A percentile compares a stretch with the other conserved stretches of the same genome.
phyloP scores from a whole-genome alignment of 2,329 filamentous ascomycete genomes.

The Malbranchea cinnamomea region DNA sequence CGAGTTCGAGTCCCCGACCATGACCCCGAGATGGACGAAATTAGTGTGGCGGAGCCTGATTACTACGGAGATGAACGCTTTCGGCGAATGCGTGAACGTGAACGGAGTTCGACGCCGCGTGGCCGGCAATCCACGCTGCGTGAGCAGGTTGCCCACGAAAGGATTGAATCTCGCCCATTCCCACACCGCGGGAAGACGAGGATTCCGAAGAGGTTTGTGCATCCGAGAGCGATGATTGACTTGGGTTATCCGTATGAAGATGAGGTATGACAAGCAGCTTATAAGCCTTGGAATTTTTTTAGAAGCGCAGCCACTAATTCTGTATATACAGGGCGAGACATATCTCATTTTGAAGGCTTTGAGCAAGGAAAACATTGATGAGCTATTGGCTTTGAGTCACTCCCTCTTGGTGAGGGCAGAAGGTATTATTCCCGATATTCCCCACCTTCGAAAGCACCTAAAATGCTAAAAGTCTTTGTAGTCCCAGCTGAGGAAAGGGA shows the following conservation, averaged over 20 bases:
- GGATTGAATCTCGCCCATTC: conserved; percentile 37
- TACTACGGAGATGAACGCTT: conserved; percentile 59
- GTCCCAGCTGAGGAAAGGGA: conserved; percentile 8
- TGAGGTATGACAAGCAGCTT: too few relatives aligned
- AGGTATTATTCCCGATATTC: conserved; percentile 3
- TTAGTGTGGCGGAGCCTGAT: conserved; percentile 52
- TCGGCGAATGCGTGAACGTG: conserved; percentile 47
- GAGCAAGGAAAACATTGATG: conserved; percentile 81
- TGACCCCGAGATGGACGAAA: conserved; percentile 49
- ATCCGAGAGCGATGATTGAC: conserved; percentile 66
- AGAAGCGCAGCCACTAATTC: too few relatives aligned
- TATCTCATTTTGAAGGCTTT: conserved; percentile 73
- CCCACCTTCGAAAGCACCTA: conserved; percentile 6
- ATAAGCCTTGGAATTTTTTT: too few relatives aligned
- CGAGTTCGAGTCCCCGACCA: conserved; percentile 30
- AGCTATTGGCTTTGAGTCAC: conserved; percentile 54
- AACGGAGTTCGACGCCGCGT: conserved; percentile 18
- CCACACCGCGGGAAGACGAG: conserved; percentile 80
- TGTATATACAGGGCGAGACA: conserved; percentile 48
- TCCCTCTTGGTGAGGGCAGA: background rate
- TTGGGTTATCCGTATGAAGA: conserved; percentile 75
- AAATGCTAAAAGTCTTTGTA: conserved; percentile 7
- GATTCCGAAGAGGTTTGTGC: conserved; percentile 67
- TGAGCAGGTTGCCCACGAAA: conserved; percentile 18
- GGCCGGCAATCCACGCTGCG: conserved; percentile 11